A percentile compares a stretch with the other conserved stretches of the same genome.
phyloP scores from a whole-genome alignment of 2,329 filamentous ascomycete species.

The Helotiales sp. region DNA sequence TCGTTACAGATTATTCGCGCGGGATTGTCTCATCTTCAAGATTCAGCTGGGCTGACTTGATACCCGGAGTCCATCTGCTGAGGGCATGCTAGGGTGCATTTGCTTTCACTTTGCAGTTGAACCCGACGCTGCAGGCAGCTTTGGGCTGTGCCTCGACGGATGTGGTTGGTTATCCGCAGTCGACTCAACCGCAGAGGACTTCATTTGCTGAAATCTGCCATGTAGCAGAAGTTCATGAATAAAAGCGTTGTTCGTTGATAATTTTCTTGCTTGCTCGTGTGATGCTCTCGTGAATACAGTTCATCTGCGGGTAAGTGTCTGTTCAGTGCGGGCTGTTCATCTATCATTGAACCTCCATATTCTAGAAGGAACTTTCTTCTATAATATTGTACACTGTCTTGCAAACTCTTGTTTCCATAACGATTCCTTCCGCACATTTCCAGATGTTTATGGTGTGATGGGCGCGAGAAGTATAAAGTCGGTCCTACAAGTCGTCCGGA shows the following conservation, averaged over 20 bases:
- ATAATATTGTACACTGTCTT: neutral
- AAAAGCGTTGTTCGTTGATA: no score
- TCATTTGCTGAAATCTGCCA: neutral
- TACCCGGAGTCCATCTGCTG: neutral
- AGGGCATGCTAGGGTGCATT: neutral
- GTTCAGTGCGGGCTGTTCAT: neutral
- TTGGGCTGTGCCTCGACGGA: neutral
- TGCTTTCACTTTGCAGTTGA: neutral
- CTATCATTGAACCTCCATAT: neutral
- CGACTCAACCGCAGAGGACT: neutral
- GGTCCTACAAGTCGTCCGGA: neutral
- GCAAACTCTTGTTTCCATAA: neutral
- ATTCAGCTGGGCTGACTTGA: neutral
- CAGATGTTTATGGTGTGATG: neutral
- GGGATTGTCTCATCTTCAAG: neutral
- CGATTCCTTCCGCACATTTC: neutral
- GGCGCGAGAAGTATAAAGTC: neutral
- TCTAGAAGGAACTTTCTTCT: no score
- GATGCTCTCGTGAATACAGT: no score
- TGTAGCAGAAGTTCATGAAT: neutral
- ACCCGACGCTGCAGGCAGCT: neutral
- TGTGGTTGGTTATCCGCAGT: neutral
- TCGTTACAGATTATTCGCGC: no score
- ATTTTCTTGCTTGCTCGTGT: no score
- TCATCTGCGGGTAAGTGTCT: no score